Evolutionary conservation across 148 eudicot species (phyloP).

Genomic region (Spergularia marina): DNA sequence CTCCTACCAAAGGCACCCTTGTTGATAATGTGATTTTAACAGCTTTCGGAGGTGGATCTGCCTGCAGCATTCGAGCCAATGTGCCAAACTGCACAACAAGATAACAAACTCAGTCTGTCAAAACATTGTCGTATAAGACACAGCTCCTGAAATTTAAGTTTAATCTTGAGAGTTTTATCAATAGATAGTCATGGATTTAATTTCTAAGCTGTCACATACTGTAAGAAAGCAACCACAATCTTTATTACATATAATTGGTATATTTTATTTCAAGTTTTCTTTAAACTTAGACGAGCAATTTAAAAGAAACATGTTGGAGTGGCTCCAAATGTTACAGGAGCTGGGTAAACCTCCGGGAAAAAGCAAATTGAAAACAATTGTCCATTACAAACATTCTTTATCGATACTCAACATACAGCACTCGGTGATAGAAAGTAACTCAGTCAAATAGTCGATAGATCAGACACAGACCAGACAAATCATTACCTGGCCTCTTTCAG

Average conservation of each 20-base stretch:
- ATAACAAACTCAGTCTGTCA: not conserved
- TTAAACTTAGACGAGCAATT: not conserved
- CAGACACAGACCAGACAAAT: conserved; percentile 1
- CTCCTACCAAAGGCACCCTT: conserved; percentile 93
- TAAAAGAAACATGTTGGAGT: not conserved
- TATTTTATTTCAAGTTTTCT: not conserved
- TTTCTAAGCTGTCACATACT: not conserved
- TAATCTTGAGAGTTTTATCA: not conserved
- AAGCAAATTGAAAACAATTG: not conserved
- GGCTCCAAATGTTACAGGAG: not conserved
- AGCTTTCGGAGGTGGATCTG: conserved; percentile 99
- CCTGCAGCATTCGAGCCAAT: conserved; percentile 92
- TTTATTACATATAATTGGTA: not conserved
- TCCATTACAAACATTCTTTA: not conserved
- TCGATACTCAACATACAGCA: not conserved
- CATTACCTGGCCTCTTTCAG: conserved; percentile 96
- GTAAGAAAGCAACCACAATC: conserved; percentile 6
- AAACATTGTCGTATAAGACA: not conserved
- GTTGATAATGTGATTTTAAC: conserved; percentile 86
- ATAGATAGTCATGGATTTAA: not conserved
- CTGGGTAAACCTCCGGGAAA: not conserved
- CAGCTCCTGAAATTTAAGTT: not conserved
- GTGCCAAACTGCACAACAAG: conserved; percentile 64
- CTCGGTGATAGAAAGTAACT: not conserved
- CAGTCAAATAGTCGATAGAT: conserved; percentile 3